Evolutionary conservation across 306 rosid species (phyloP).

Genomic region (Medicago arabica): DNA sequence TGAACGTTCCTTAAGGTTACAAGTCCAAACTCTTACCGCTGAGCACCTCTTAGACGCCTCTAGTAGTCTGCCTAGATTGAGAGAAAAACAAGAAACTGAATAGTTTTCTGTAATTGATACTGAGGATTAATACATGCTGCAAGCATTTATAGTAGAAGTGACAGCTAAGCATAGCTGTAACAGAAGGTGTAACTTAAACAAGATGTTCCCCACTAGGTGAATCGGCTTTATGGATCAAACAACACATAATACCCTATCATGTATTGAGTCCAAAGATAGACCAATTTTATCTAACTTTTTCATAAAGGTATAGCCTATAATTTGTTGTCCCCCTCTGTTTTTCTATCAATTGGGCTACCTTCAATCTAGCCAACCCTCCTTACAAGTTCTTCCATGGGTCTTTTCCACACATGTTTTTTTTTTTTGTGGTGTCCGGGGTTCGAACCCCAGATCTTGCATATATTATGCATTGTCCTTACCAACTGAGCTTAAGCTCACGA

Average conservation of each 20-base stretch:
- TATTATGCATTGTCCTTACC: no score
- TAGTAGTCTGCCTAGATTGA: not conserved
- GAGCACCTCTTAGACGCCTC: not conserved
- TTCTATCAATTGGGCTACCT: not conserved
- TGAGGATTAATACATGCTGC: not conserved
- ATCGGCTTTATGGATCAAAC: conserved; percentile 7
- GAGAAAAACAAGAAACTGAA: not conserved
- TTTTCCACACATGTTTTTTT: not conserved
- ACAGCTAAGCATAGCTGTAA: not conserved
- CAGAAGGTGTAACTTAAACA: not conserved
- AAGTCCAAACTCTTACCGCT: not conserved
- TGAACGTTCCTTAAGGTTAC: not conserved
- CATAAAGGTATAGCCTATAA: not conserved
- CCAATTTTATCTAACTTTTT: not conserved
- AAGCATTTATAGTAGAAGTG: not conserved
- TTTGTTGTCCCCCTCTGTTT: not conserved
- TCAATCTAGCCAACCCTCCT: conserved; percentile 1
- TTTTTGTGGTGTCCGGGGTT: no score
- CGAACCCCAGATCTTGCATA: no score
- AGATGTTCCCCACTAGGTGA: not conserved
- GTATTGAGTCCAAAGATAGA: not conserved
- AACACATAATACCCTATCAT: not conserved
- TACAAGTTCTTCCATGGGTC: not conserved
- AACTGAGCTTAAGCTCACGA: no score
- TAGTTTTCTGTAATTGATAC: not conserved